phyloP scores from a whole-genome alignment of 257 asterid genomes.

The Haberlea rhodopensis region DNA sequence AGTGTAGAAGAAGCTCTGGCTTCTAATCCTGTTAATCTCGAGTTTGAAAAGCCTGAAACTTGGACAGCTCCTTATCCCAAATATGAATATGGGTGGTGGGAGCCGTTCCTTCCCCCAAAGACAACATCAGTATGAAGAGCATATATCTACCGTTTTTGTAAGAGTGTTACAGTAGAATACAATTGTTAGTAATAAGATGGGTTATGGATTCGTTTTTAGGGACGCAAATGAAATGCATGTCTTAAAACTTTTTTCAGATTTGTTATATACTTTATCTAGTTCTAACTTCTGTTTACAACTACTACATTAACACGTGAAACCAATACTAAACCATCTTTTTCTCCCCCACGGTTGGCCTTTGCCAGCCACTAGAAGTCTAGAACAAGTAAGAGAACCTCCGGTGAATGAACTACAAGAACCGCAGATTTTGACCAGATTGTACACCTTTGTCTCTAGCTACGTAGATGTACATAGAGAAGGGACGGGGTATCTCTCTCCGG shows the following conservation, averaged over 20 bases:
- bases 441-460: slow-evolving; percentile 11
- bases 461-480: too few species aligned
- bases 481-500: too few species aligned
- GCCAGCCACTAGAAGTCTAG: too few species aligned
- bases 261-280: slow-evolving; percentile 10
- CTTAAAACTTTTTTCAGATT: slow-evolving; percentile 16
- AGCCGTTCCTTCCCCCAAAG: slow-evolving; percentile 59
- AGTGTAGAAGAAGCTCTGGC: slow-evolving; percentile 78
- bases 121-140: slow-evolving; percentile 49
- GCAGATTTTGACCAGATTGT: slow-evolving; percentile 10
- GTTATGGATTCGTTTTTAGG: slow-evolving; percentile 27
- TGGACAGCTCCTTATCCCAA: slow-evolving; percentile 94
- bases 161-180: slow-evolving; percentile 25
- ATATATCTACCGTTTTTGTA: slow-evolving; percentile 20
- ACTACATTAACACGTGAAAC: neutral
- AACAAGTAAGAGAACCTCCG: slow-evolving; percentile 17
- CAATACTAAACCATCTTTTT: neutral
- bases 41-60: slow-evolving; percentile 71
- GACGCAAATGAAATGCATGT: slow-evolving; percentile 20
- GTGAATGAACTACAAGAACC: slow-evolving; percentile 22
- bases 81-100: slow-evolving; percentile 92
- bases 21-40: slow-evolving; percentile 52
- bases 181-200: slow-evolving; percentile 30
- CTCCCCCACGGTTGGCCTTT: too few species aligned
- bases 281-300: slow-evolving; percentile 6